Base-by-base conservation (phyloP, 306 rosid species). In the Malus sieversii region DNA sequence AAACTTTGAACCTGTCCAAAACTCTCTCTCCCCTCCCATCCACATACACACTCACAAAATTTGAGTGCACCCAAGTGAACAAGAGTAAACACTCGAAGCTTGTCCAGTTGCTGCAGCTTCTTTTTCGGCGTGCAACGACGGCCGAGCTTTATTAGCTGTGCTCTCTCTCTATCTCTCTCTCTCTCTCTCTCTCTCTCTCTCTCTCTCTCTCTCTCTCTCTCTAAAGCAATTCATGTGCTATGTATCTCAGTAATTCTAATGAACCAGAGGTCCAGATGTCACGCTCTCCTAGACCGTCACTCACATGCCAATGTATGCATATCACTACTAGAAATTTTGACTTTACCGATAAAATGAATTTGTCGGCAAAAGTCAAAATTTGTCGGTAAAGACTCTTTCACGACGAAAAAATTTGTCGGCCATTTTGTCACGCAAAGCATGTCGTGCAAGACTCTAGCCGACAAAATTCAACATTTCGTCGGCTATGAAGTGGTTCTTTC, bases 301-400 rank as follows among this genome's bases (percentile, higher is more conserved):
- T 69, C 91, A 85, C 87, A 88, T 87, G 96, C 57, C 74, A 29
- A n/a, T 88, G 92, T 86, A 79, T 30, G 80, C 88, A 76, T 80
- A 23, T 23, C 25, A 23, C 25, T 23, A 23, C 25, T 23, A 23
- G 25, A 23, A 23, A 23, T 23, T 23, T 23, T 23, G 25, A 23
- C 25, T 23, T 23, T 23, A 23, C 25, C 25, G 25, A 23, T 23
- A 23, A 23, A 23, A 23, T 23, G 25, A 23, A 23, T 23, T 23
- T 23, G 25, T 23, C 25, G 25, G 25, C 25, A 23, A 23, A 23
- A 23, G 25, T 23, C 25, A 23, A 23, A 23, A 23, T 23, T 23
- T 23, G 25, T 23, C 25, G 25, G 25, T 23, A 23, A 23, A 23
- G 25, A 23, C 25, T 23, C 25, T 23, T 23, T 23, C 25, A 23